Evolutionary conservation across 768 basidiomycete species (phyloP).

Genomic region (Tylopilus vinaceipallidus): DNA sequence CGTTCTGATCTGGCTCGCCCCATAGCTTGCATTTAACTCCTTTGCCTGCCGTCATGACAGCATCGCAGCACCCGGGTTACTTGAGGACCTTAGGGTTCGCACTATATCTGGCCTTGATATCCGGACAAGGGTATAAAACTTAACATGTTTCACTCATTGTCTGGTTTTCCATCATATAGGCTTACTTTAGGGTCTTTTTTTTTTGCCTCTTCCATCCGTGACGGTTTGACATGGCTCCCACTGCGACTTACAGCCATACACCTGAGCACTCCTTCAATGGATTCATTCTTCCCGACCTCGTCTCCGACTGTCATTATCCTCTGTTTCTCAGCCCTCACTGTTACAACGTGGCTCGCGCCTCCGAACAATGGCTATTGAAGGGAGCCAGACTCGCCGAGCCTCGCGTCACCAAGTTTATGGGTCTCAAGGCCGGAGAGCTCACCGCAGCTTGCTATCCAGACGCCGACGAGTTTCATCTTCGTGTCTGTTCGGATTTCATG

Average conservation of each 20-base stretch:
- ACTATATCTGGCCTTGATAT: slow-evolving; percentile 1
- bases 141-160: slow-evolving; percentile 24
- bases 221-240: slow-evolving; percentile 24
- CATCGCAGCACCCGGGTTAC: neutral
- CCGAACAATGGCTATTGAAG: slow-evolving; percentile 36
- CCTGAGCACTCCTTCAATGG: slow-evolving; percentile 10
- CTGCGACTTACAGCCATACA: slow-evolving; percentile 18
- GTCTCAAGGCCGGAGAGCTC: slow-evolving; percentile 64
- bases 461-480: slow-evolving; percentile 53
- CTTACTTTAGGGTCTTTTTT: neutral
- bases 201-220: neutral
- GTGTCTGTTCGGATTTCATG: slow-evolving; percentile 69
- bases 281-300: slow-evolving; percentile 42
- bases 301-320: slow-evolving; percentile 39
- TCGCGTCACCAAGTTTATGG: slow-evolving; percentile 42
- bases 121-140: slow-evolving; percentile 28
- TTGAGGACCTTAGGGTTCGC: too few species aligned
- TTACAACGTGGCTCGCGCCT: slow-evolving; percentile 35
- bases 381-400: slow-evolving; percentile 31
- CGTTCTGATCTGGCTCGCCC: neutral
- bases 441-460: slow-evolving; percentile 64
- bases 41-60: slow-evolving; percentile 9
- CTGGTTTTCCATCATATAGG: slow-evolving; percentile 15
- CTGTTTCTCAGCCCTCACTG: slow-evolving; percentile 34
- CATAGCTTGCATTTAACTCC: neutral